Conservation (phyloP, 768 basidiomycete genomes). For the Xerocomus spinulosus region DNA sequence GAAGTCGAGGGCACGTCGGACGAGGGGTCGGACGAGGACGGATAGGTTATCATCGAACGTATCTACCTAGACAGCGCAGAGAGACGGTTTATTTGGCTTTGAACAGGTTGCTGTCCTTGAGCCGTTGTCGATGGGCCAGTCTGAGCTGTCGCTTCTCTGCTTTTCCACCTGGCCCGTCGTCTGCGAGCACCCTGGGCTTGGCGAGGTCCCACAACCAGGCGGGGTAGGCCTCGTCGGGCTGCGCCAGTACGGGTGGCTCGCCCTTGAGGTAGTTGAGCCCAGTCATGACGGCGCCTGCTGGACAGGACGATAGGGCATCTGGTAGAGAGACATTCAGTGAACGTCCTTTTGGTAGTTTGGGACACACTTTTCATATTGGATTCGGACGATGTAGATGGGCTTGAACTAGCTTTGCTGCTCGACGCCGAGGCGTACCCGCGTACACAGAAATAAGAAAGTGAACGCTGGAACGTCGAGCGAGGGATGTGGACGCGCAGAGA, state of each 20-base stretch:
- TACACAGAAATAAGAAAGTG: slow-evolving; percentile 2
- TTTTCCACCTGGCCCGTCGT: slow-evolving; percentile 73
- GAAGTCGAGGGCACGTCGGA: slow-evolving; percentile 46
- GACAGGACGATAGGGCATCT: slow-evolving; percentile 54
- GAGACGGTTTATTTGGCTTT: slow-evolving; percentile 54
- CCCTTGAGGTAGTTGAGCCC: slow-evolving; percentile 82
- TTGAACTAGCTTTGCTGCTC: not conserved
- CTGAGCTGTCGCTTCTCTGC: slow-evolving; percentile 54
- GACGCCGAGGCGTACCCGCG: slow-evolving; percentile 16
- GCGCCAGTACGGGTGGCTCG: slow-evolving; percentile 70
- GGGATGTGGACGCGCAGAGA: slow-evolving; percentile 9
- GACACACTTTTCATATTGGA: too few relatives aligned
- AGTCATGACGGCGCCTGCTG: slow-evolving; percentile 67
- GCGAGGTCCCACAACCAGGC: slow-evolving; percentile 84
- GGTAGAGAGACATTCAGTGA: not conserved
- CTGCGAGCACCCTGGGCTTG: slow-evolving; percentile 52
- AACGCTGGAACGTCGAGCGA: slow-evolving; percentile 12
- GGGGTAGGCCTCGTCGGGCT: slow-evolving; percentile 81
- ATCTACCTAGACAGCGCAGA: not conserved
- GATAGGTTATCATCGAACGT: not conserved
- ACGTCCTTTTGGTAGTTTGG: slow-evolving; percentile 18
- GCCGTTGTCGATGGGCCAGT: slow-evolving; percentile 57
- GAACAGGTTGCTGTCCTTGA: slow-evolving; percentile 85
- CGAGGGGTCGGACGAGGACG: slow-evolving; percentile 31
- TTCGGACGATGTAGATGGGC: slow-evolving; percentile 4